A percentile compares a stretch with the other conserved stretches of the same genome.
Conservation (phyloP, 208 protist species). For the Tritrichomonas musculus region DNA sequence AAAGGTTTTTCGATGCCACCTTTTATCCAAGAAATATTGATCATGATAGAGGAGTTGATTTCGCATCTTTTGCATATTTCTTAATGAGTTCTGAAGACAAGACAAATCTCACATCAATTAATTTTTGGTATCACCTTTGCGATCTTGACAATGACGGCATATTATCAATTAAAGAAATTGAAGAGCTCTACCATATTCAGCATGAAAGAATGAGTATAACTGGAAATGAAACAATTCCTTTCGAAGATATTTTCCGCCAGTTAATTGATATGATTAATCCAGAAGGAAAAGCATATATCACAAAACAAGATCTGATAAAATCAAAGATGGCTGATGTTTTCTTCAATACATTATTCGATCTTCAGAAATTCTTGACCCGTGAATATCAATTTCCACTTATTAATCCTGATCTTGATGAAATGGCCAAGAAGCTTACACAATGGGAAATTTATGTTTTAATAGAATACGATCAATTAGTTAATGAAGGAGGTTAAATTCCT, state of each 20-base stretch:
- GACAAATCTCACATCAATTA: background rate
- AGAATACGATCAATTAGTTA: slow-evolving; percentile 14
- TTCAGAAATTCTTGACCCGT: background rate
- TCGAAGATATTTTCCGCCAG: background rate
- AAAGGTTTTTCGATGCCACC: background rate
- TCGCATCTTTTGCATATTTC: background rate
- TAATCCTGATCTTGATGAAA: background rate
- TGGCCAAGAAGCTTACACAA: background rate
- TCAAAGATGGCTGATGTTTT: slow-evolving; percentile 17
- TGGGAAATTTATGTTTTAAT: slow-evolving; percentile 13
- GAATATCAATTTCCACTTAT: background rate
- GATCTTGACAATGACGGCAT: slow-evolving; percentile 21
- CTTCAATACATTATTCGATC: slow-evolving; percentile 11
- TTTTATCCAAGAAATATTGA: background rate
- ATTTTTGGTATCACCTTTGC: slow-evolving; percentile 8
- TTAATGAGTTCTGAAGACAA: slow-evolving; percentile 4
- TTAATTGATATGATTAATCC: background rate
- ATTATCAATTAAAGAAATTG: background rate
- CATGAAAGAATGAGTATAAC: background rate
- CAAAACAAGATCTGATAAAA: background rate
- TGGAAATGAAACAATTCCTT: slow-evolving; percentile 31
- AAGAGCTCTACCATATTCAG: background rate
- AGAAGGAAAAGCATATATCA: background rate
- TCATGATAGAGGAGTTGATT: background rate
- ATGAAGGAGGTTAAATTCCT: background rate